Evolutionary conservation across 2,329 filamentous ascomycete genomes (phyloP).

Genomic region (Colletotrichum zoysiae): DNA sequence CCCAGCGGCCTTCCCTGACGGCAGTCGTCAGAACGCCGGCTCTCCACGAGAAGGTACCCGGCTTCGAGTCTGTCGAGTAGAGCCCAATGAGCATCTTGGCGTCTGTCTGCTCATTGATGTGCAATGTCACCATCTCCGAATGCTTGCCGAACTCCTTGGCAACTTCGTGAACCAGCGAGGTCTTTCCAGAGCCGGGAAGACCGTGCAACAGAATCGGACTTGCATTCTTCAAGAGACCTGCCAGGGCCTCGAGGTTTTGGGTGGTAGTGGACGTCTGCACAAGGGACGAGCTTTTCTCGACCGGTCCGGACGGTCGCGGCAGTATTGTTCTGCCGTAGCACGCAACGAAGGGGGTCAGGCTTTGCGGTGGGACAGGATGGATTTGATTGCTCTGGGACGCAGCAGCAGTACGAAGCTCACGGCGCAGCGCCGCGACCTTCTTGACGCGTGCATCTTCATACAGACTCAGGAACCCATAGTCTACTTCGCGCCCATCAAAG

Average conservation of each 20-base stretch:
- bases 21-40: conserved; percentile 94
- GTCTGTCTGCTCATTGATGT: conserved; percentile 98
- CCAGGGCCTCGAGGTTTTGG: conserved; percentile 78
- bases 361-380: conserved; percentile 50
- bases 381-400: conserved; percentile 40
- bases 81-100: conserved; percentile 95
- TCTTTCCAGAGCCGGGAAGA: conserved; percentile 90
- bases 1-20: conserved; percentile 94
- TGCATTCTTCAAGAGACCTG: conserved; percentile 72
- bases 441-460: conserved; percentile 68
- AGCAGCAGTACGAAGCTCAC: conserved; percentile 51
- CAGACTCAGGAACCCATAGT: conserved; percentile 80
- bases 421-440: conserved; percentile 57
- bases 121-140: conserved; percentile 88
- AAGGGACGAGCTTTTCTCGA: conserved; percentile 59
- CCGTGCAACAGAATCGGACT: conserved; percentile 86
- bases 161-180: conserved; percentile 84
- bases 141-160: conserved; percentile 84
- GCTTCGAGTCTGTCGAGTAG: conserved; percentile 89
- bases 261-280: conserved; percentile 80
- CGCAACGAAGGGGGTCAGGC: conserved; percentile 71
- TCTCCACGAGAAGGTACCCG: conserved; percentile 92
- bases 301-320: conserved; percentile 68
- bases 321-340: conserved; percentile 77
- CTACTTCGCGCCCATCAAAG: conserved; percentile 81